phyloP scores from a whole-genome alignment of 352 stramenopile genomes.

The Phytophthora tentaculata region DNA sequence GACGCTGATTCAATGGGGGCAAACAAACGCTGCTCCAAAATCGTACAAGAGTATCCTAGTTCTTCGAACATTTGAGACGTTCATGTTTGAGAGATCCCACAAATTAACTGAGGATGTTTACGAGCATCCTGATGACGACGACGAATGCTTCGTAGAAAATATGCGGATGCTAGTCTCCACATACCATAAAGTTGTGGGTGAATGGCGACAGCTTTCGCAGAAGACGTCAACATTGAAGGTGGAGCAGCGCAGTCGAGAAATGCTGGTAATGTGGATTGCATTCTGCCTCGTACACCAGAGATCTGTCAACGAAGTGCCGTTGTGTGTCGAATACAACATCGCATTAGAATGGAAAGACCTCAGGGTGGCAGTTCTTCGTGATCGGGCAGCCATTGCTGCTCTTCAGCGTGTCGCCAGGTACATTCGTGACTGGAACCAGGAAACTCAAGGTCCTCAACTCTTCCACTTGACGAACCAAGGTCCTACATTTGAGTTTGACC shows the following conservation, averaged over 20 bases:
- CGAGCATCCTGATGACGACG: background rate
- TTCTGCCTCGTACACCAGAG: constrained; percentile 49
- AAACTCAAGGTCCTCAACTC: constrained; percentile 9
- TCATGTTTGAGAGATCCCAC: constrained; percentile 28
- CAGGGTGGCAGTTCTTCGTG: constrained; percentile 36
- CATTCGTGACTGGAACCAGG: constrained; percentile 43
- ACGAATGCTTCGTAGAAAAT: no score
- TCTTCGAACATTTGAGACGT: constrained; percentile 39
- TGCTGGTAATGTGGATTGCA: constrained; percentile 49
- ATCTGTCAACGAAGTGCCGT: constrained; percentile 7
- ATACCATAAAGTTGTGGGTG: constrained; percentile 16
- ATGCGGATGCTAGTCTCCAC: constrained; percentile 16
- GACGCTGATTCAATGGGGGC: constrained; percentile 17
- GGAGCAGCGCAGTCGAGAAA: constrained; percentile 43
- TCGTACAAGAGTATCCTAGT: constrained; percentile 23
- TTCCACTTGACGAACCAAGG: constrained; percentile 50
- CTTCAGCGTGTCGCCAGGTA: constrained; percentile 42
- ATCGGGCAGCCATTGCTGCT: constrained; percentile 34
- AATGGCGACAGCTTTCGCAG: constrained; percentile 19
- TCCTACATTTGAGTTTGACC: constrained; percentile 43
- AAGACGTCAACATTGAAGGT: constrained; percentile 29
- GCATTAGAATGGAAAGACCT: constrained; percentile 47
- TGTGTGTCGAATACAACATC: constrained; percentile 45
- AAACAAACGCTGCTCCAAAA: constrained; percentile 7
- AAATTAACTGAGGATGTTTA: constrained; percentile 2